Percentiles rank a stretch among this genome's conserved stretches.
phyloP scores from a whole-genome alignment of 768 basidiomycete genomes.

The Leucocoprinus sp. region DNA sequence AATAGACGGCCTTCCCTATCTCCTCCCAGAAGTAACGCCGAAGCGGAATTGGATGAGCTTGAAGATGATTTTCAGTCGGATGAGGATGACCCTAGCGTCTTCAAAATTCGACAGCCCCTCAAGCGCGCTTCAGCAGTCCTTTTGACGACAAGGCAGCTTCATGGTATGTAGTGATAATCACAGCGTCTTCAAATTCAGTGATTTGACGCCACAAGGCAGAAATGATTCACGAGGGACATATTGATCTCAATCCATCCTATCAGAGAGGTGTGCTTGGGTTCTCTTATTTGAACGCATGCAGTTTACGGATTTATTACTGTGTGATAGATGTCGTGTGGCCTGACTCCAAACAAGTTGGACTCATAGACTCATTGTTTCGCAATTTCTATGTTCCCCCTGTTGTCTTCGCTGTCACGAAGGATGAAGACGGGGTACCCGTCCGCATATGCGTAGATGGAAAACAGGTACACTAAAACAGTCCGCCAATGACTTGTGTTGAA shows the following conservation, averaged over 20 bases:
- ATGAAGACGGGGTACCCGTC: slow-evolving; percentile 47
- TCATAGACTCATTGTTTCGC: slow-evolving; percentile 72
- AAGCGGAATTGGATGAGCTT: slow-evolving; percentile 37
- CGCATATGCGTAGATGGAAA: slow-evolving; percentile 77
- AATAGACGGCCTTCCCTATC: neutral
- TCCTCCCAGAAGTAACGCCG: slow-evolving; percentile 5
- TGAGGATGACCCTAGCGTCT: slow-evolving; percentile 30
- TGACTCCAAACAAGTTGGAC: slow-evolving; percentile 53
- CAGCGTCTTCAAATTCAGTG: neutral
- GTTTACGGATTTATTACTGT: neutral
- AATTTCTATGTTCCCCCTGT: slow-evolving; percentile 77
- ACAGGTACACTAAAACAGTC: slow-evolving; percentile 48
- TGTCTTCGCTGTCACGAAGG: slow-evolving; percentile 55
- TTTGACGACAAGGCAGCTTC: slow-evolving; percentile 37
- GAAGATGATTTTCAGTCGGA: slow-evolving; percentile 38
- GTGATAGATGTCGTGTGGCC: slow-evolving; percentile 72
- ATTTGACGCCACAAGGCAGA: slow-evolving; percentile 24
- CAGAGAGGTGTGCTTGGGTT: slow-evolving; percentile 10
- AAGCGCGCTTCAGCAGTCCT: slow-evolving; percentile 31
- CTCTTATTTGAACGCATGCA: neutral
- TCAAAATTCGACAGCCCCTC: slow-evolving; percentile 35
- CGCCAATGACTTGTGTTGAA: neutral
- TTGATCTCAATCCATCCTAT: slow-evolving; percentile 54
- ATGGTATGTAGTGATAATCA: slow-evolving; percentile 28
- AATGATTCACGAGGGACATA: slow-evolving; percentile 58